These are phyloP conservation scores for Camelina sativa DNA, from an alignment of 345 rosid genomes.

Conservation along the genomic window DNA sequence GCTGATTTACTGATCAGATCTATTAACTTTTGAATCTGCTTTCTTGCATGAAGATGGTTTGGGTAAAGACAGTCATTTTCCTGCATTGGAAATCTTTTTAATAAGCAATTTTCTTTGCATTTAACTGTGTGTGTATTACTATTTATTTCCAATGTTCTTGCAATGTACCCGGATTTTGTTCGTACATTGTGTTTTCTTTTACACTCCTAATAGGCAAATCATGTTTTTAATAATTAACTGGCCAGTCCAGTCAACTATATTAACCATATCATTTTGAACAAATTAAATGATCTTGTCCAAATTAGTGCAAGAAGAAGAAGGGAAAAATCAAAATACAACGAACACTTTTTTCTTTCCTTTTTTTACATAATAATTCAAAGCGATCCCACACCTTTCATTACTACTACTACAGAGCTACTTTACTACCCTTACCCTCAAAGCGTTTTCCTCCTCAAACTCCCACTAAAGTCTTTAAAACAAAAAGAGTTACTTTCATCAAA, in stretches of 20 bases:
- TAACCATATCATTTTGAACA: background rate
- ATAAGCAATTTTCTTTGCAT: background rate
- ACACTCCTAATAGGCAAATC: too few relatives aligned
- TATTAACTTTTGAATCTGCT: conserved; percentile 43
- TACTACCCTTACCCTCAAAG: conserved; percentile 19
- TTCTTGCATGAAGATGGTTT: conserved; percentile 9
- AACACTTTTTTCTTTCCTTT: background rate
- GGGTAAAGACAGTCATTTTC: background rate
- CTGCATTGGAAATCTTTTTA: background rate
- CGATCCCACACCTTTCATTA: conserved; percentile 24
- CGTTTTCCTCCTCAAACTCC: background rate
- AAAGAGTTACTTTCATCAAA: conserved; percentile 33
- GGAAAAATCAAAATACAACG: background rate
- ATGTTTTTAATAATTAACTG: too few relatives aligned
- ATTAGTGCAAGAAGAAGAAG: background rate
- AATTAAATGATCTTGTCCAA: background rate
- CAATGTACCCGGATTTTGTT: background rate
- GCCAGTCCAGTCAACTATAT: background rate
- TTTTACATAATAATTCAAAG: conserved; percentile 12
- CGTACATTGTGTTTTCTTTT: too few relatives aligned
- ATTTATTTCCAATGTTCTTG: background rate
- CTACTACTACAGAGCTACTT: conserved; percentile 12
- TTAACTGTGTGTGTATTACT: background rate
- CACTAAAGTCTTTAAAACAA: conserved; percentile 18
- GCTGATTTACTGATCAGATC: conserved; percentile 74